These are phyloP conservation scores for Protomyces arabidopsidicola DNA, from an alignment of 1,139 yeast genomes.

Conservation along the genomic window DNA sequence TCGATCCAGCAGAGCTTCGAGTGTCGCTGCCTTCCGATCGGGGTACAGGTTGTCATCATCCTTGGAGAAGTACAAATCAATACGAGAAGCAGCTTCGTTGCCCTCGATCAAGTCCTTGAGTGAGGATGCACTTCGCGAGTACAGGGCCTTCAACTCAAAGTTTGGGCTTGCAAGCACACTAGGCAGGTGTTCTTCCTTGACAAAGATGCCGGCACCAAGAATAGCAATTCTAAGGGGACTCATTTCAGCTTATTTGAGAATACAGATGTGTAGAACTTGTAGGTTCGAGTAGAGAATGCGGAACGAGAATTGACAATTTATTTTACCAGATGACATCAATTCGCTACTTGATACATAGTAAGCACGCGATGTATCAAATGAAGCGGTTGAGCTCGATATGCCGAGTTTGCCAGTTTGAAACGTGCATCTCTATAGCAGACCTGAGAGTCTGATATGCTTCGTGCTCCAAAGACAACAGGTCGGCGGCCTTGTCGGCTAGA, in stretches of 20 bases:
- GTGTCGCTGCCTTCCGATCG: slow-evolving; percentile 6
- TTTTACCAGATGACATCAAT: too few relatives aligned
- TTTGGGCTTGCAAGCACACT: slow-evolving; percentile 31
- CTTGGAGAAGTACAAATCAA: slow-evolving; percentile 2
- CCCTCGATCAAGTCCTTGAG: slow-evolving; percentile 13
- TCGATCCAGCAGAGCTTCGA: slow-evolving; percentile 32
- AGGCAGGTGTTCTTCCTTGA: slow-evolving; percentile 34
- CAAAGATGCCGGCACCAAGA: slow-evolving; percentile 35
- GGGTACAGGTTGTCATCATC: not conserved
- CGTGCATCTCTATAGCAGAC: not conserved
- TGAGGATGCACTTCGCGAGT: slow-evolving; percentile 43
- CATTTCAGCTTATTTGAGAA: not conserved
- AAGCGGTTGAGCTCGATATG: not conserved
- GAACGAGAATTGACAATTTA: too few relatives aligned
- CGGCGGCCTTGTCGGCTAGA: too few relatives aligned
- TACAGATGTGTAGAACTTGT: not conserved
- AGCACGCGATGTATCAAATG: not conserved
- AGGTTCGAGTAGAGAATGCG: too few relatives aligned
- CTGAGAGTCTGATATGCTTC: too few relatives aligned
- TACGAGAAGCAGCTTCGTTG: not conserved
- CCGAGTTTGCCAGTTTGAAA: not conserved
- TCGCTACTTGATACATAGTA: too few relatives aligned
- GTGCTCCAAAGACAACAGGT: too few relatives aligned
- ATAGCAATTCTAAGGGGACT: slow-evolving; percentile 30
- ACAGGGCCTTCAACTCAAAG: slow-evolving; percentile 33